Evolutionary conservation across 169 alveolate genomes (phyloP).

Genomic region (Eimeria mitis): DNA sequence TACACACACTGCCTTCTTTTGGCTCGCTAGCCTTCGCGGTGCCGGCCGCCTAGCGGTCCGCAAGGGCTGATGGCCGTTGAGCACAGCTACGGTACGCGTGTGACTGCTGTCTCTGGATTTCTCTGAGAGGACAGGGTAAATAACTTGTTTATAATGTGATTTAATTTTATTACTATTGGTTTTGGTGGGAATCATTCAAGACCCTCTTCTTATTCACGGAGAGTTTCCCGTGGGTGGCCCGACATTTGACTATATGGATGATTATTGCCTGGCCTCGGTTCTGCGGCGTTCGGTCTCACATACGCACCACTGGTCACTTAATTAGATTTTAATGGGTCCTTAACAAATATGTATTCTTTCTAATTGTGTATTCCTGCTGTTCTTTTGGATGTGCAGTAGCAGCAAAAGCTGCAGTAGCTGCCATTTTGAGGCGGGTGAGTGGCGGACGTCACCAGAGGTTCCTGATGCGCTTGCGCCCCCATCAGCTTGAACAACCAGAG

Average conservation of each 20-base stretch:
- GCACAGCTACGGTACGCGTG: background rate
- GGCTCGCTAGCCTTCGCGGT: background rate
- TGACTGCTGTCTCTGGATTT: background rate
- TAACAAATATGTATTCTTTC: background rate
- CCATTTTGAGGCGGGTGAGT: background rate
- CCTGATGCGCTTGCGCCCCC: background rate
- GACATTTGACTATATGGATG: no score
- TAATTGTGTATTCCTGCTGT: background rate
- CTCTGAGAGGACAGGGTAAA: background rate
- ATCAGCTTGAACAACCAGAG: background rate
- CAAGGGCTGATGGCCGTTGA: constrained; percentile 4
- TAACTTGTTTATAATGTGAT: background rate
- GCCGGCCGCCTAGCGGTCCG: constrained; percentile 31
- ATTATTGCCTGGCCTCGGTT: background rate
- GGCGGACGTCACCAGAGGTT: background rate
- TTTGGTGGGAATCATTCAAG: background rate
- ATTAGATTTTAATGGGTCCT: background rate
- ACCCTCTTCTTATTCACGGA: background rate
- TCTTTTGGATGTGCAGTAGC: background rate
- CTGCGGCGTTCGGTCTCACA: background rate
- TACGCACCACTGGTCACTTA: background rate
- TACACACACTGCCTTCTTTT: background rate
- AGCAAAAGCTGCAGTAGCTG: background rate
- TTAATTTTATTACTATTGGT: background rate
- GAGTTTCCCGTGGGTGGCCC: background rate